Conservation (phyloP, 2,329 filamentous ascomycete species). For the Fusarium sp. region DNA sequence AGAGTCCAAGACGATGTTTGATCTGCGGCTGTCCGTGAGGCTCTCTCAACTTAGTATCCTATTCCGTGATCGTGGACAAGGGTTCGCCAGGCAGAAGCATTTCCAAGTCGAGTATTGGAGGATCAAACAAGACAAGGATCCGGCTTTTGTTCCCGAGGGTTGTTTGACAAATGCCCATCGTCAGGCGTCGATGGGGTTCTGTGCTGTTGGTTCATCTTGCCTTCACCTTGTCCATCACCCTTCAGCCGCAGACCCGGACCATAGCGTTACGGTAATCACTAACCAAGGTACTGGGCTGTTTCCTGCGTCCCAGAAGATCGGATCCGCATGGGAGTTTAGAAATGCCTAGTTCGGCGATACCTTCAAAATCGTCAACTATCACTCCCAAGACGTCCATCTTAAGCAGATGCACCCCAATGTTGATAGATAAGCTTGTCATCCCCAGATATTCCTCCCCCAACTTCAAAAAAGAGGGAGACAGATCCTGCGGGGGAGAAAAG, state of each 20-base stretch:
- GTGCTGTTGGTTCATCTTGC: background rate
- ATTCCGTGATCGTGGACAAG: background rate
- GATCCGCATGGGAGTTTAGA: background rate
- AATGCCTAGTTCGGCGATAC: background rate
- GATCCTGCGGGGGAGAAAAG: background rate
- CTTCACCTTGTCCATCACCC: background rate
- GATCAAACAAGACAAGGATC: background rate
- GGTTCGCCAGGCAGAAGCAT: constrained; percentile 2
- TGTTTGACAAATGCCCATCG: background rate
- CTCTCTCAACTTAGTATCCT: constrained; percentile 5
- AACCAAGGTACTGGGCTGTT: background rate
- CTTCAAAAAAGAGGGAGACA: background rate
- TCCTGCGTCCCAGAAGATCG: background rate
- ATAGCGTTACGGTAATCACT: background rate
- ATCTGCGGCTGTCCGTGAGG: background rate
- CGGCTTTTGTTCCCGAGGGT: background rate
- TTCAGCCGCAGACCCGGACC: background rate
- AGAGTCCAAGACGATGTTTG: background rate
- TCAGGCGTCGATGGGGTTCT: background rate
- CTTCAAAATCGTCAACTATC: background rate
- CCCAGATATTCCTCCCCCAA: background rate
- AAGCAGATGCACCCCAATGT: background rate
- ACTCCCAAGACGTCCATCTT: background rate
- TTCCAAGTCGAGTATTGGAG: background rate
- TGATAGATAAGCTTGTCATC: background rate